Evolutionary conservation across 306 rosid genomes (phyloP).

Genomic region (Ammopiptanthus mongolicus): DNA sequence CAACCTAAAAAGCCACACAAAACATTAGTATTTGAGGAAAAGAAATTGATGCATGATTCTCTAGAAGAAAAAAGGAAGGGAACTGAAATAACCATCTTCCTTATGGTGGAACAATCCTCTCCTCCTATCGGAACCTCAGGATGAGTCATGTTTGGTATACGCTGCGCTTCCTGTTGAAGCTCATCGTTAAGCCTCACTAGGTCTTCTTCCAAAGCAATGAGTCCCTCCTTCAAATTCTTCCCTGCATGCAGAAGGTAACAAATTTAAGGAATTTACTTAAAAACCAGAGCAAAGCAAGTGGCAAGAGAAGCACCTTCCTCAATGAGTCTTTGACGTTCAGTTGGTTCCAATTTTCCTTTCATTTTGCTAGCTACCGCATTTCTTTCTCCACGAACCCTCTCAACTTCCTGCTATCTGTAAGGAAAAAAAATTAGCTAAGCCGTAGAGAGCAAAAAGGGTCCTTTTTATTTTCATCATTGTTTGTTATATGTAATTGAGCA

Average conservation of each 20-base stretch:
- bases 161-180: conserved; percentile 87
- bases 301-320: conserved; percentile 63
- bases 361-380: conserved; percentile 86
- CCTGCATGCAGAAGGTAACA: conserved; percentile 38
- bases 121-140: conserved; percentile 94
- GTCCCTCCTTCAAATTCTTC: conserved; percentile 84
- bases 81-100: conserved; percentile 47
- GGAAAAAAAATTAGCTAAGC: conserved; percentile 61
- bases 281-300: neutral
- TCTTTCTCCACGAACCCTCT: conserved; percentile 88
- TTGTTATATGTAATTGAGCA: neutral
- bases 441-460: conserved; percentile 33
- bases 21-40: conserved; percentile 7
- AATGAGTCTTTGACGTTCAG: conserved; percentile 71
- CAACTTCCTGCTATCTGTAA: conserved; percentile 97
- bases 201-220: conserved; percentile 74
- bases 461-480: neutral
- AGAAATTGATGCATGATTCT: neutral
- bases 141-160: conserved; percentile 86
- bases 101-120: conserved; percentile 59
- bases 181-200: conserved; percentile 66
- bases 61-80: neutral
- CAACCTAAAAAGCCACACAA: conserved; percentile 47
- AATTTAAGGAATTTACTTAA: conserved; percentile 1
- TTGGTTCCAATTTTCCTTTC: conserved; percentile 84